Evolutionary conservation across 2,329 filamentous ascomycete genomes (phyloP).

Genomic region (Colletotrichum viniferum): DNA sequence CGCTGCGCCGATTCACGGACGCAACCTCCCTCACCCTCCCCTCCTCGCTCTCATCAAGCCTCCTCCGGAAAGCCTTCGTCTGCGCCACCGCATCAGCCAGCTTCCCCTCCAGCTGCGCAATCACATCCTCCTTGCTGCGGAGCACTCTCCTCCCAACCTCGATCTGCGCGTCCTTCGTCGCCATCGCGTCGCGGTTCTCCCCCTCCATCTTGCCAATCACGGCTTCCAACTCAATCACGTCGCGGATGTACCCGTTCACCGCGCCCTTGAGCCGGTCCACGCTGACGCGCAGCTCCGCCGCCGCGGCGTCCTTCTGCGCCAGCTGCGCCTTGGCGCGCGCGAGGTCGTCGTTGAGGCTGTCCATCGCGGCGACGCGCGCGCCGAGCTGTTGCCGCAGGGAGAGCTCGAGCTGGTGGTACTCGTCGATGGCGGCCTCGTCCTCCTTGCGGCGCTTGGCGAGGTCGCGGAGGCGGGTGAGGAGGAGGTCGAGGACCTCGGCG

Average conservation of each 20-base stretch:
- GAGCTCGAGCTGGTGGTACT: slow-evolving; percentile 62
- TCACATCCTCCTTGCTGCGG: slow-evolving; percentile 38
- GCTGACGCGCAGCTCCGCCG: slow-evolving; percentile 53
- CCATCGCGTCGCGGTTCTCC: slow-evolving; percentile 34
- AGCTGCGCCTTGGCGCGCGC: slow-evolving; percentile 35
- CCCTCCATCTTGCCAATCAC: slow-evolving; percentile 55
- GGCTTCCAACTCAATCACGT: slow-evolving; percentile 57
- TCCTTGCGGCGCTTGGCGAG: slow-evolving; percentile 51
- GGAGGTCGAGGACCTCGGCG: slow-evolving; percentile 58
- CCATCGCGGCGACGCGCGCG: slow-evolving; percentile 56
- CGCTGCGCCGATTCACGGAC: slow-evolving; percentile 45
- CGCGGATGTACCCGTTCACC: slow-evolving; percentile 56
- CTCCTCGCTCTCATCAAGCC: slow-evolving; percentile 43
- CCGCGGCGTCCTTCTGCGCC: slow-evolving; percentile 39
- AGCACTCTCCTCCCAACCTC: slow-evolving; percentile 38
- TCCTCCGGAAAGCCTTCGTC: slow-evolving; percentile 39
- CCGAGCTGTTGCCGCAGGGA: slow-evolving; percentile 62
- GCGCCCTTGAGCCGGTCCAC: slow-evolving; percentile 56
- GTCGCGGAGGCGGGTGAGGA: slow-evolving; percentile 54
- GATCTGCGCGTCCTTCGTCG: slow-evolving; percentile 36
- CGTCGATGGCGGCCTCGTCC: slow-evolving; percentile 60
- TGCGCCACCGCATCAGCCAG: slow-evolving; percentile 45
- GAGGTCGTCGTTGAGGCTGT: slow-evolving; percentile 49
- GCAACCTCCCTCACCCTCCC: slow-evolving; percentile 34
- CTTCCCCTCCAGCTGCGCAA: slow-evolving; percentile 48